A percentile compares a stretch with the other conserved stretches of the same genome.
These are phyloP conservation scores for Fonsecaea nubica DNA, from an alignment of 2,329 filamentous ascomycete species.

Conservation along the genomic window DNA sequence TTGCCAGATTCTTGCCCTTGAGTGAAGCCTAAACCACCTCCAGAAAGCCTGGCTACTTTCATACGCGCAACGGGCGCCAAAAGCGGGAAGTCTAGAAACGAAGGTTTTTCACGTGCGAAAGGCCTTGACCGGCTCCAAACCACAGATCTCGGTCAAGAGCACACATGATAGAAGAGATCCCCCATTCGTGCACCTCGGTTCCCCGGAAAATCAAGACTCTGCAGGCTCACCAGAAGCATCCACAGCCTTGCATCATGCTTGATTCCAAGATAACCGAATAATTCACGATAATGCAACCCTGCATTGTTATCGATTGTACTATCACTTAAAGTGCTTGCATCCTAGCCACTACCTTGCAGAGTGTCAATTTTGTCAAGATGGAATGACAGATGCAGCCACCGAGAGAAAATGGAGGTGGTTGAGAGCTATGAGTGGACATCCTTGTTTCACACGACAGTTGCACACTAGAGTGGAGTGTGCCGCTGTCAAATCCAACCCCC, in stretches of 20 bases:
- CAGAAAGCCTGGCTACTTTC: slow-evolving; percentile 19
- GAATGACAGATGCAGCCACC: slow-evolving; percentile 15
- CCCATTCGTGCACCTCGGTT: slow-evolving; percentile 11
- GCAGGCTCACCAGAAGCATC: neutral
- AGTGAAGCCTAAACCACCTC: slow-evolving; percentile 1
- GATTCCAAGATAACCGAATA: slow-evolving; percentile 10
- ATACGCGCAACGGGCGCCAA: slow-evolving; percentile 21
- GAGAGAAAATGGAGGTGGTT: neutral
- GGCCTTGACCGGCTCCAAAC: slow-evolving; percentile 23
- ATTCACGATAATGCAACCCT: slow-evolving; percentile 25
- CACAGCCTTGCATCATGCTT: slow-evolving; percentile 23
- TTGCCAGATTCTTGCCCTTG: slow-evolving; percentile 15
- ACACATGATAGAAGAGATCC: slow-evolving; percentile 5
- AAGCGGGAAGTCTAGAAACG: slow-evolving; percentile 26
- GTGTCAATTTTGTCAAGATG: slow-evolving; percentile 16
- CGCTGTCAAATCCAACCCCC: neutral
- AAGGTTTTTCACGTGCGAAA: slow-evolving; percentile 22
- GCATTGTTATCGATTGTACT: slow-evolving; percentile 15
- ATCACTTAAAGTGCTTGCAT: slow-evolving; percentile 36
- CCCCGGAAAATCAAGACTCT: neutral
- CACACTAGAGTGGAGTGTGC: slow-evolving; percentile 12
- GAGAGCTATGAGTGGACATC: slow-evolving; percentile 1
- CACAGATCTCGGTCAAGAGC: slow-evolving; percentile 2
- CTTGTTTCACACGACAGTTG: slow-evolving; percentile 16
- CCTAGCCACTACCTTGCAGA: slow-evolving; percentile 8